Conservation (phyloP, 148 eudicot genomes). For the Nepenthes gracilis region DNA sequence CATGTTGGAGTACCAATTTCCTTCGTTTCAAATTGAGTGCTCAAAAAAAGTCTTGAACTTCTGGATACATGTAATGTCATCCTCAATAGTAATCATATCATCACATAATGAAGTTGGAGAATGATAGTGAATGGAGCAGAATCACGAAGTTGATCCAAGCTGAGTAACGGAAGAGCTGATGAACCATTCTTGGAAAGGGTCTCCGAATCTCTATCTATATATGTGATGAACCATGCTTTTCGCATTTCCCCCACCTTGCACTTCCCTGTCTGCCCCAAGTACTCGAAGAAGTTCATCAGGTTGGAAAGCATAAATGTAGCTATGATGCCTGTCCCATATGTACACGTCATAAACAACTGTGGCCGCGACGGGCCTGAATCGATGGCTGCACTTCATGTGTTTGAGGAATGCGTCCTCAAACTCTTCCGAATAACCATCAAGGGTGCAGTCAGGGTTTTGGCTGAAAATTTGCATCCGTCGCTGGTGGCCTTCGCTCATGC, state of each 20-base stretch:
- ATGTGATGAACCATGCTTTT: not conserved
- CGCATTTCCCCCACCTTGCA: not conserved
- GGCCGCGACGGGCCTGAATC: slow-evolving; percentile 73
- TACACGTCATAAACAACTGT: slow-evolving; percentile 87
- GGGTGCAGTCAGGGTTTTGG: slow-evolving; percentile 64
- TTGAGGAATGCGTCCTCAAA: slow-evolving; percentile 61
- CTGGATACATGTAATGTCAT: too few relatives aligned
- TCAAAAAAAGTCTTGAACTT: too few relatives aligned
- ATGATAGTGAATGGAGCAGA: too few relatives aligned
- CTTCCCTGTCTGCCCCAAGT: not conserved
- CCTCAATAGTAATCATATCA: too few relatives aligned
- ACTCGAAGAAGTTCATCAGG: not conserved
- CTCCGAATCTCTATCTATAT: not conserved
- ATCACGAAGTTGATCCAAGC: too few relatives aligned
- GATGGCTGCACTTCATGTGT: slow-evolving; percentile 74
- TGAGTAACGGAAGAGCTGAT: too few relatives aligned
- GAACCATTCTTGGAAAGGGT: not conserved
- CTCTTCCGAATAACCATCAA: slow-evolving; percentile 72
- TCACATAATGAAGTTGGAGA: too few relatives aligned
- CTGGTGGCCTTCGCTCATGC: slow-evolving; percentile 74
- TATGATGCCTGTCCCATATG: slow-evolving; percentile 62
- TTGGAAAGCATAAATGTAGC: slow-evolving; percentile 15
- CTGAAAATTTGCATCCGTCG: slow-evolving; percentile 89
- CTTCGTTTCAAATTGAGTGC: too few relatives aligned
- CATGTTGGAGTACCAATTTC: too few relatives aligned